A percentile compares a stretch with the other conserved stretches of the same genome.
phyloP scores from a whole-genome alignment of 768 basidiomycete genomes.

The Lactifluus piperatus region DNA sequence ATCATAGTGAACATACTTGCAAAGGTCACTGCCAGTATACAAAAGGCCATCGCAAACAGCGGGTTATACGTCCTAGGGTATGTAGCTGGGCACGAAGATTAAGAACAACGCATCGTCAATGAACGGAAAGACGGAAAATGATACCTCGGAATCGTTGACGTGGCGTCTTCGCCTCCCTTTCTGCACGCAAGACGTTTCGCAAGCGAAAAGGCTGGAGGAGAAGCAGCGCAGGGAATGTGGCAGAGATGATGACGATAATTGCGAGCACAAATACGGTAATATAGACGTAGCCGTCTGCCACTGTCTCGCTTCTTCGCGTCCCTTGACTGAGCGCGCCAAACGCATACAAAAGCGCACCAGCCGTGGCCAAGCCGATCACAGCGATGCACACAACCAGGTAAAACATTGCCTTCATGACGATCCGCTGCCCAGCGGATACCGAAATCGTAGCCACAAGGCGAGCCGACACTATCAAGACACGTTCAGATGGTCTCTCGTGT shows the following conservation, averaged over 20 bases:
- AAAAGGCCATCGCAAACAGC: conserved; percentile 55
- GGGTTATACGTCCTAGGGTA: conserved; percentile 68
- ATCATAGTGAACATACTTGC: conserved; percentile 66
- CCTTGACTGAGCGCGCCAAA: conserved; percentile 46
- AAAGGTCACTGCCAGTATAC: conserved; percentile 60
- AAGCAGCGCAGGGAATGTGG: conserved; percentile 62
- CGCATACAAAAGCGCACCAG: conserved; percentile 65
- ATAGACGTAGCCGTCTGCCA: conserved; percentile 66
- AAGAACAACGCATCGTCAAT: background rate
- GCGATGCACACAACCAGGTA: conserved; percentile 45
- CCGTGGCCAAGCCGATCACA: conserved; percentile 51
- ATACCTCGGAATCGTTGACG: conserved; percentile 70
- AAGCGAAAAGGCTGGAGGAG: conserved; percentile 64
- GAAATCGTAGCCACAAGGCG: conserved; percentile 45
- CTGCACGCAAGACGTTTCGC: conserved; percentile 45
- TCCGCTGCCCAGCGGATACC: conserved; percentile 50
- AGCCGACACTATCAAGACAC: conserved; percentile 13
- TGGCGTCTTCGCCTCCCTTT: conserved; percentile 59
- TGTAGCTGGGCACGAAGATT: conserved; percentile 38
- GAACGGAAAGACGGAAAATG: conserved; percentile 19
- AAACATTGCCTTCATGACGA: conserved; percentile 57
- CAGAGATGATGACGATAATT: conserved; percentile 53
- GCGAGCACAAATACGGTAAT: conserved; percentile 53
- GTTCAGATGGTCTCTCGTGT: background rate
- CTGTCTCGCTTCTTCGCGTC: conserved; percentile 30